phyloP scores from a whole-genome alignment of 495 filamentous ascomycete species.

The Aspergillus heteromorphus region DNA sequence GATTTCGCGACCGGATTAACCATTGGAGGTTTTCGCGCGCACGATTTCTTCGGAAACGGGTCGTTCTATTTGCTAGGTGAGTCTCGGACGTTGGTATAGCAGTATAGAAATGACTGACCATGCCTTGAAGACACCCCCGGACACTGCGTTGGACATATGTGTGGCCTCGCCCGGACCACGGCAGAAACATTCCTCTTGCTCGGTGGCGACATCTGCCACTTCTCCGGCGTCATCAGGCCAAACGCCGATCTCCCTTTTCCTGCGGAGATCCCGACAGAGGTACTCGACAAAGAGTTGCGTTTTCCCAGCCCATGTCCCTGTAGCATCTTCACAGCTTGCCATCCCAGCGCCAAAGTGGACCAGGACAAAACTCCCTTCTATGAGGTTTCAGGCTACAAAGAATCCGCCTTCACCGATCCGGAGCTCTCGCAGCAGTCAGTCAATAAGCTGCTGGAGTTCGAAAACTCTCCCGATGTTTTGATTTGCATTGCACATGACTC shows the following conservation, averaged over 20 bases:
- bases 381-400: conserved; percentile 11
- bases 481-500: conserved; percentile 49
- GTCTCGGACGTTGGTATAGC: not conserved
- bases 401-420: conserved; percentile 20
- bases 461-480: conserved; percentile 45
- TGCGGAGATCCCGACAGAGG: conserved; percentile 10
- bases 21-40: conserved; percentile 24
- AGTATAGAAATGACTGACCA: not conserved
- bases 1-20: conserved; percentile 6
- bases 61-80: conserved; percentile 37
- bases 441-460: conserved; percentile 21
- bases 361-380: conserved; percentile 17
- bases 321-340: conserved; percentile 19
- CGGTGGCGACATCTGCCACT: conserved; percentile 52
- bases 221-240: conserved; percentile 49
- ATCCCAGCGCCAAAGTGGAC: conserved; percentile 8
- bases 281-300: not conserved
- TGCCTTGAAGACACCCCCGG: conserved; percentile 27
- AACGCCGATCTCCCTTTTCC: conserved; percentile 13
- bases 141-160: conserved; percentile 37
- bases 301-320: conserved; percentile 22
- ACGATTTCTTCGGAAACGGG: conserved; percentile 49
- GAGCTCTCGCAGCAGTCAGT: conserved; percentile 14
- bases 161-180: conserved; percentile 33
- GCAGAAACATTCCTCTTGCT: conserved; percentile 35